Evolutionary conservation across 805 yeast species (phyloP).

Genomic region (Wickerhamiella brachini): DNA sequence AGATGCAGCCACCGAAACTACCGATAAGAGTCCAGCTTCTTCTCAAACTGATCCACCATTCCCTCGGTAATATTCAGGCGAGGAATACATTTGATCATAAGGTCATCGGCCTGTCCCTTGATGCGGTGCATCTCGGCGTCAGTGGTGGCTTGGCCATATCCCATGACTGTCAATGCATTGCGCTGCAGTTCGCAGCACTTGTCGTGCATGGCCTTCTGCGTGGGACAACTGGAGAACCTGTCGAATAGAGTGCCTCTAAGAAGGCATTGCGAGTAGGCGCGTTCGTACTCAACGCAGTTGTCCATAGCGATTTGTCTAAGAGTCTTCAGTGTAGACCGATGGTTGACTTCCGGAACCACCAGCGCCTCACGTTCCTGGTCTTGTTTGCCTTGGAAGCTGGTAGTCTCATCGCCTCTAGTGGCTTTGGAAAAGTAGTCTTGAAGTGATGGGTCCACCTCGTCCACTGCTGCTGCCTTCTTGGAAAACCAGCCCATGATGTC

Average conservation of each 20-base stretch:
- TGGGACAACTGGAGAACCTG: constrained; percentile 16
- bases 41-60: constrained; percentile 11
- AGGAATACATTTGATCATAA: constrained; percentile 18
- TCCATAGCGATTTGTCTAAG: constrained; percentile 21
- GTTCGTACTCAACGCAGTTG: constrained; percentile 23
- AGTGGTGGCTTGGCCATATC: constrained; percentile 12
- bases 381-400: not conserved
- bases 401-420: not conserved
- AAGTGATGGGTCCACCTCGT: constrained; percentile 5
- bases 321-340: constrained; percentile 6
- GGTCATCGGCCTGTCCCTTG: constrained; percentile 20
- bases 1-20: not conserved
- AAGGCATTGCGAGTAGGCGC: constrained; percentile 18
- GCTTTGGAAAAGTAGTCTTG: constrained; percentile 4
- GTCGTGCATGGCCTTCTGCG: constrained; percentile 15
- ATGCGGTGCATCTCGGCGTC: constrained; percentile 12
- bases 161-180: constrained; percentile 18
- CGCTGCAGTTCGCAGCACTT: constrained; percentile 21
- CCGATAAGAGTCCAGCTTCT: constrained; percentile 4
- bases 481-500: constrained; percentile 1
- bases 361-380: not conserved
- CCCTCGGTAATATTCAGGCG: constrained; percentile 13
- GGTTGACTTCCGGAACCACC: not conserved
- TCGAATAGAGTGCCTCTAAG: constrained; percentile 17
- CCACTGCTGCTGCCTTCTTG: not conserved